phyloP scores from a whole-genome alignment of 257 asterid genomes.

The Petunia secreta region DNA sequence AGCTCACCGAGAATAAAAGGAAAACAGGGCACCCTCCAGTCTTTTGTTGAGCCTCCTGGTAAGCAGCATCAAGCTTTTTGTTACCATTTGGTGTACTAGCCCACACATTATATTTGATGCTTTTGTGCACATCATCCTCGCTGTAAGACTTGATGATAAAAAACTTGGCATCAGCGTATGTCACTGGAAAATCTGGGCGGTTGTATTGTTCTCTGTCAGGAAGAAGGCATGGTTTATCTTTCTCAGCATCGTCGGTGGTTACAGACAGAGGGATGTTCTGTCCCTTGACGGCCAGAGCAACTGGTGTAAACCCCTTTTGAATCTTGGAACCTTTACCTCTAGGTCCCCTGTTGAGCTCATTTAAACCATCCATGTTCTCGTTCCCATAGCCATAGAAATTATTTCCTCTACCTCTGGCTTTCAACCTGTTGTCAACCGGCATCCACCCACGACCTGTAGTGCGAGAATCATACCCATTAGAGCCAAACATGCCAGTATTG shows the following conservation, averaged over 20 bases:
- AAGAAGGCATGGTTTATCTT: slow-evolving; percentile 36
- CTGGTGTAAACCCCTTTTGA: slow-evolving; percentile 51
- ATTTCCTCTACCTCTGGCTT: slow-evolving; percentile 63
- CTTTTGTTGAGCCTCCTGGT: slow-evolving; percentile 54
- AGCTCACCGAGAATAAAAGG: slow-evolving; percentile 69
- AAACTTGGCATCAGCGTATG: slow-evolving; percentile 57
- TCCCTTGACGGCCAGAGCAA: slow-evolving; percentile 57
- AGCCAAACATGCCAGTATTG: slow-evolving; percentile 51
- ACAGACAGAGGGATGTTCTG: slow-evolving; percentile 48
- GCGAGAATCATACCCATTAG: slow-evolving; percentile 51
- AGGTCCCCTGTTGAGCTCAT: slow-evolving; percentile 75
- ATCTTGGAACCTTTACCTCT: slow-evolving; percentile 56
- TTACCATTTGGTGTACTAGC: slow-evolving; percentile 87
- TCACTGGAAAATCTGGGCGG: slow-evolving; percentile 50
- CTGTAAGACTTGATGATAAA: slow-evolving; percentile 57
- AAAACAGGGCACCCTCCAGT: slow-evolving; percentile 58
- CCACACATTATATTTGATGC: slow-evolving; percentile 75
- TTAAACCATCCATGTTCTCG: slow-evolving; percentile 62
- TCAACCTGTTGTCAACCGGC: slow-evolving; percentile 53
- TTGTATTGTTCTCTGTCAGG: slow-evolving; percentile 63
- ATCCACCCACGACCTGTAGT: slow-evolving; percentile 55
- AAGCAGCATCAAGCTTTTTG: slow-evolving; percentile 68
- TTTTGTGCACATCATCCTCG: slow-evolving; percentile 66
- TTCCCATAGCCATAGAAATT: slow-evolving; percentile 48
- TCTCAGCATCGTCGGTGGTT: slow-evolving; percentile 40